phyloP scores from a whole-genome alignment of 108 stramenopile species.

The Cyclostephanos tholiformis region DNA sequence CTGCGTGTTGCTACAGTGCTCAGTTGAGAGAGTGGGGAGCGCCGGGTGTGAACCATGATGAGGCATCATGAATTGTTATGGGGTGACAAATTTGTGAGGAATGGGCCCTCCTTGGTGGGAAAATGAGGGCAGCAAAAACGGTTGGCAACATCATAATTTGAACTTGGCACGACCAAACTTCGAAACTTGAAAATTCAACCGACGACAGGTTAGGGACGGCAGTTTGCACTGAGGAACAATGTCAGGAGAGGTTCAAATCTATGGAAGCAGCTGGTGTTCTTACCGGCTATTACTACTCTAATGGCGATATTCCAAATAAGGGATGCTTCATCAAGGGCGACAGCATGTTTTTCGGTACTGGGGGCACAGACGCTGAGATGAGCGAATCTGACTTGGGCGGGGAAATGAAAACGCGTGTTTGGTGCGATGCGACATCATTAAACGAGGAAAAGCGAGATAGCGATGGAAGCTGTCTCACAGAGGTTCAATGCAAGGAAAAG shows the following conservation, averaged over 20 bases:
- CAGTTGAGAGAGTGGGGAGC: no score
- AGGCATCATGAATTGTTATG: no score
- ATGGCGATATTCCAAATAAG: constrained; percentile 4
- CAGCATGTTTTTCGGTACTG: constrained; percentile 7
- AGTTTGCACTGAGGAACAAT: constrained; percentile 1
- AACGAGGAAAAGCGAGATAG: neutral
- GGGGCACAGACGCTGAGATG: constrained; percentile 17
- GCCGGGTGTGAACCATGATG: no score
- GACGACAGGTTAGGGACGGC: neutral
- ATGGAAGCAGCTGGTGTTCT: neutral
- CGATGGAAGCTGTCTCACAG: neutral
- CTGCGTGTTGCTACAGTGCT: no score
- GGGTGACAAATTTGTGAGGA: no score
- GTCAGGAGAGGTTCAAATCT: neutral
- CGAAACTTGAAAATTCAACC: neutral
- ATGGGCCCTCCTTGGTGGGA: no score
- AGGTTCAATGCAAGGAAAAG: constrained; percentile 1
- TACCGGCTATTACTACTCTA: neutral
- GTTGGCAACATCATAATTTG: no score
- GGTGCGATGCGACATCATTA: constrained; percentile 4
- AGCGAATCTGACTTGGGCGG: constrained; percentile 5
- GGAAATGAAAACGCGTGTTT: constrained; percentile 10
- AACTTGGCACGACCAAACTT: no score
- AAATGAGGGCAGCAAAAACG: no score
- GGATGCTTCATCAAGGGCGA: constrained; percentile 12